Evolutionary conservation across 1,284 basidiomycete genomes (phyloP), one percentile per base, ranked within the genome.

Genomic region (Caloboletus firmus): DNA sequence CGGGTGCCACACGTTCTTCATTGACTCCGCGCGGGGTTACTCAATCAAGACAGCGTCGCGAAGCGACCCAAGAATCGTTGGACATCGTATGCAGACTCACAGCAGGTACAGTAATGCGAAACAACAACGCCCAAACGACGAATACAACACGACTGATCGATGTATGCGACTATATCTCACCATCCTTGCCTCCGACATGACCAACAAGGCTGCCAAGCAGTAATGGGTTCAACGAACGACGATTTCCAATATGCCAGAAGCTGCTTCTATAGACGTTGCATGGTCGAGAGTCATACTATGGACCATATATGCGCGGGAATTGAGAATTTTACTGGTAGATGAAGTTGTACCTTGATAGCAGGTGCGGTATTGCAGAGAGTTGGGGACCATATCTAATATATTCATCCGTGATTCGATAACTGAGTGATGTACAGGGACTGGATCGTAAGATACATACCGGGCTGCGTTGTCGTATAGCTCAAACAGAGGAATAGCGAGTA

Each of bases 401-500:
- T 10, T 10, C 36, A 28, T 12, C 7, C 10, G 35, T 45, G 18
- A 30, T 43, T 45, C 5, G 13, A 12, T n/a, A 17, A 24, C 11
- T 31, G 9, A 46, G 32, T 12, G 9, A 43, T 47, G 43, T 44
- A 49, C 42, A 56, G 44, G 35, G n/a, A 20, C 3, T 41, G 13
- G 34, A 32, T n/a, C 1, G 7, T 2, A 28, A 37, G 12, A 10
- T 42, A 68, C 72, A 41, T 61, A 95, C 78, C 94, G 80, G 9
- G 94, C 93, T 10, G 94, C 92, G 62, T 98, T 98, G 72, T 98
- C 96, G 68, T 98, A 99, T 15, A 98, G 79, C 74, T 99, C 96
- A 66, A 96, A 98, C 31, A 99, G 77, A 0, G 96, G 96, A 46
- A 97, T 95, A 2, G 93, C 93, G 32, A 98, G 85, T 2, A 98